Base-by-base conservation (phyloP, 306 rosid species). In the Corylus americana region DNA sequence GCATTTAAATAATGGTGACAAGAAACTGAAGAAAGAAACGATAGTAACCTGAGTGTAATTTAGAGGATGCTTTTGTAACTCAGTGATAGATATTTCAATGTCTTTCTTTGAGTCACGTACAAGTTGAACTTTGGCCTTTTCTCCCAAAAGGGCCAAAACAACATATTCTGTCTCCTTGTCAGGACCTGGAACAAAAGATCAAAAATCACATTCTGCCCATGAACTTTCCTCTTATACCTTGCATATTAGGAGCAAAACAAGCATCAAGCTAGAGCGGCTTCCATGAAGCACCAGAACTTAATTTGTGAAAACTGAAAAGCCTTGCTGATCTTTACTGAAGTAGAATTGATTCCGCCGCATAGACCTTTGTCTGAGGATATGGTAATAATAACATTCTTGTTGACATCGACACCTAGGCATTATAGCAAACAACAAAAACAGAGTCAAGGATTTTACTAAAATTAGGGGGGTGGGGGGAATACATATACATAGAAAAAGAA, bases 281-380 rank as follows among this genome's bases (percentile, higher is more conserved):
- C 74, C 53, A 80, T 69, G 78, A 85, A 78, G 69, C 92, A 92
- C 98, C 98, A 61, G 96, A 74, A 82, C 74, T 88, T 88, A 95
- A 42, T 80, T 86, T 95, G 72, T 66, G 50, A 54, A 95, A 11
- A 27, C 20, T 66, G 50, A 54, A 95, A 11, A 27, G 27, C 89
- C 92, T 89, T 95, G 99, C 99, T 95, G 79, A 86, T 89, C 93
- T 91, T 95, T 84, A 91, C 99, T 3, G 97, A 80, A 25, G 99
- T 95, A 69, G 99, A 95, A 80, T 95, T 95, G 82, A 95, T 95
- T 70, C 99, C 99, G 81, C 99, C 99, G 73, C 99, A 95, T 5
- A 95, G 93, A 82, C 99, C 99, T 83, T 95, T 95, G 94, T 95
- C 99, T 0, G 99, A 91, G 59, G 99, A 93, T 81, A 95, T 12